Base-by-base conservation (phyloP, 768 basidiomycete genomes). In the Tricholoma flavovirens region DNA sequence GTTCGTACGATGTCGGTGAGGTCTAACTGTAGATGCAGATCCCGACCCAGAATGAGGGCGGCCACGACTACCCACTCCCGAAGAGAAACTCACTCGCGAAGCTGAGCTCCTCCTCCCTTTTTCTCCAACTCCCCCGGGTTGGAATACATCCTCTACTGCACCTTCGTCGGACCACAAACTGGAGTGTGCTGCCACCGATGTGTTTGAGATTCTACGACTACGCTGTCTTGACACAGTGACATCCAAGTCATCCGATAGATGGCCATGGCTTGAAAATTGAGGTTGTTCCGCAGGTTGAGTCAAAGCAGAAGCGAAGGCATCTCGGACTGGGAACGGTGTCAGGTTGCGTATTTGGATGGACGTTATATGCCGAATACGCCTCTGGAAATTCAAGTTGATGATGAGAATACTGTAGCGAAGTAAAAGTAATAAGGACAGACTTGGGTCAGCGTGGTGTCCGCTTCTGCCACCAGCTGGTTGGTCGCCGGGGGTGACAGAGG, bases 261-360 rank as follows among this genome's bases (percentile, higher is more conserved):
- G 76, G 26, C 84, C 82, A 62, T 79, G 71, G 7, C 77, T 65
- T 1, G 76, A 80, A 60, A 84, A 83, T 59, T 87, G 84, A 3
- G 83, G 72, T 54, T 80, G 78, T 64, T 83, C 80, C 9, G 81
- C 76, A 10, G 88, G 87, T 63, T 87, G 83, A 15, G 78, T 75
- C 52, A 92, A 76, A 17, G 89, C 88, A 21, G 88, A 87, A 17
- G 90, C 83, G 59, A 90, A 77, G 5, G 84, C 78, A 68, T 93
- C 90, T 33, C 90, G 83, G 52, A 82, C 82, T 32, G 90, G 90
- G 67, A 90, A 92, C 1, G 88, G 88, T n/a, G 90, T 88, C 35
- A 93, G 73, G 66, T 93, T 93, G 59, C 84, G 82, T 61, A 93
- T 76, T 72, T 90, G 87, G 49, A 93, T 74, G 42, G 82, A 77